These are phyloP conservation scores for Trichophyton simii DNA, from an alignment of 2,329 filamentous ascomycete genomes.

Conservation along the genomic window DNA sequence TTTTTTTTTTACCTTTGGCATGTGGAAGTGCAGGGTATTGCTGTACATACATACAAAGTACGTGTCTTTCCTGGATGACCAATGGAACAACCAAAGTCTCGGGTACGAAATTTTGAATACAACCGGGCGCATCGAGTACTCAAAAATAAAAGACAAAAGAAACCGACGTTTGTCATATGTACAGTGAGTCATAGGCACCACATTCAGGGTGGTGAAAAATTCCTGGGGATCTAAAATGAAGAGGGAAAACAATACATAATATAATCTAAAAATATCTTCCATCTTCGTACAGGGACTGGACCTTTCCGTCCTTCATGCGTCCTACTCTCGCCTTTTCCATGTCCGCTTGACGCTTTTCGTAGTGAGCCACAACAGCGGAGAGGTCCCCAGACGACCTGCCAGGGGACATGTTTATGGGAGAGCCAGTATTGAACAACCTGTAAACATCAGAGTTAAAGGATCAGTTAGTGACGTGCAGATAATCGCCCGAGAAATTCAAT, in stretches of 20 bases:
- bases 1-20: not conserved
- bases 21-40: not conserved
- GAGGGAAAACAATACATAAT: not conserved
- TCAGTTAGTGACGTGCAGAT: constrained; percentile 1
- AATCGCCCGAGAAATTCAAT: constrained; percentile 5
- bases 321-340: constrained; percentile 45
- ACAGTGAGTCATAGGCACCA: constrained; percentile 4
- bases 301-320: constrained; percentile 33
- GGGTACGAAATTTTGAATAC: not conserved
- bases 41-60: not conserved
- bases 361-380: constrained; percentile 49
- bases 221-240: not conserved
- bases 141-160: not conserved
- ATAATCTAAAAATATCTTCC: constrained; percentile 16
- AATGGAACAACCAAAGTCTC: not conserved
- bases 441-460: not conserved
- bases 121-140: not conserved
- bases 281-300: constrained; percentile 33
- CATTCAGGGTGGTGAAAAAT: not conserved
- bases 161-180: constrained; percentile 1
- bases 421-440: constrained; percentile 51
- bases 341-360: constrained; percentile 45
- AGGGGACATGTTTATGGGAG: constrained; percentile 52
- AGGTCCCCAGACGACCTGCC: constrained; percentile 47
- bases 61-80: not conserved